Evolutionary conservation across 352 stramenopile species (phyloP), one percentile per base, ranked within the genome.

Genomic region (Lagenidium sp.): DNA sequence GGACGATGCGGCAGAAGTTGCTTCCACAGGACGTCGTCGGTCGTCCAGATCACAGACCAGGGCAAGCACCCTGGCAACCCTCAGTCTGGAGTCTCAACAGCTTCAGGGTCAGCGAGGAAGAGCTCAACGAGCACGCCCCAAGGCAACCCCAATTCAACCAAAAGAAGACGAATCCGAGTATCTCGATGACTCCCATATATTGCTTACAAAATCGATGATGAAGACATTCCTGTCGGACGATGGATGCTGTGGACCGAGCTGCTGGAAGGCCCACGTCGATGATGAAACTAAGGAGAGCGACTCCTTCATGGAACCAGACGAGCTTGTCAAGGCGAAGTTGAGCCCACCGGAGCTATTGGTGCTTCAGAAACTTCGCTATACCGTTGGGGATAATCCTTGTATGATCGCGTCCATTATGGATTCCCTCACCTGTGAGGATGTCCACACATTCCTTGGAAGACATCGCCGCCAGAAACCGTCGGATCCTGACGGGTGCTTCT

Each of bases 341-440:
- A 69, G 50, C 30, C 20, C 57, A 0, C 57, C 68, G 1, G 77
- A 89, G 50, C 16, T 75, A 15, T 57, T 82, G 6, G 32, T 89
- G 34, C 39, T 85, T 20, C 58, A 69, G 23, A 85, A 83, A 52
- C 58, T 82, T 26, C 50, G 61, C 5, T 54, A 56, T 21, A 67
- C 73, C 3, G 57, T 86, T 34, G 73, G 73, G 6, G 69, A 84
- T 31, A 83, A 82, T 36, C 52, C 73, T 7, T 89, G 76, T 36
- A 68, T 85, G 41, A 78, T 89, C 35, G 67, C 68, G 22, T 63
- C 53, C 4, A 65, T 86, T 31, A 23, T 85, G 11, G 63, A 70
- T 26, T 74, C 68, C n/a, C 60, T 77, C 16, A 53, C 56, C 24
- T 89, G 77, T 37, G 60, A 63, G 22, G 71, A 82, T 15, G 53